Evolutionary conservation across 352 stramenopile species (phyloP), one percentile per base, ranked within the genome.

Genomic region (Peronosclerospora sorghi): DNA sequence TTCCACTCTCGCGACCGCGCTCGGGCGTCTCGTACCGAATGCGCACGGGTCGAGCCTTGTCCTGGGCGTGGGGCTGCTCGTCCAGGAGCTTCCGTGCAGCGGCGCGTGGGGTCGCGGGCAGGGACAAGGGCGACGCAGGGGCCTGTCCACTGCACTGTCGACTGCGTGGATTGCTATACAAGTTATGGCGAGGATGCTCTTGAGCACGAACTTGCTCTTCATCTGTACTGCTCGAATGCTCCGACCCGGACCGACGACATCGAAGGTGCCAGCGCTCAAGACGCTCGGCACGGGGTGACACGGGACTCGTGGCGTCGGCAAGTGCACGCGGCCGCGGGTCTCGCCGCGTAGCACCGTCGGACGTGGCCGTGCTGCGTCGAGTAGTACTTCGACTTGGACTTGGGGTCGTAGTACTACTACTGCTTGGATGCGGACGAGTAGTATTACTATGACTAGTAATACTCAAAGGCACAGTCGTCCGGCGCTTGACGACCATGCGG

Each of bases 11-110:
- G 26, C 83, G 56, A 2, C 73, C 72, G 10, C 74, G 75, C 14
- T 65, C 65, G 8, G 66, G 54, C 4, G 55, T 73, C 35, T 88
- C 74, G 46, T 92, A 92, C 24, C 73, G 75, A 49, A 89, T 82
- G 2, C 73, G 74, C 24, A 89, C 58, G 8, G 72, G 70, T 17
- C 72, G 65, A 17, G 61, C 20, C 26, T 74, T 71, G n/a, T n/a
- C n/a, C n/a, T n/a, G n/a, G n/a, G n/a, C n/a, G n/a, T n/a, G n/a
- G n/a, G n/a, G n/a, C n/a, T n/a, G n/a, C n/a, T n/a, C n/a, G n/a
- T n/a, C n/a, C n/a, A n/a, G n/a, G n/a, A n/a, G n/a, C n/a, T n/a
- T n/a, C n/a, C n/a, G n/a, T n/a, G 47, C 50, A 27, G 40, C 44
- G 13, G 43, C 30, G 18, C 51, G 45, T 24, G 27, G 38, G 21